Evolutionary conservation across 2,329 filamentous ascomycete species (phyloP).

Genomic region (Ophiostoma ulmi): DNA sequence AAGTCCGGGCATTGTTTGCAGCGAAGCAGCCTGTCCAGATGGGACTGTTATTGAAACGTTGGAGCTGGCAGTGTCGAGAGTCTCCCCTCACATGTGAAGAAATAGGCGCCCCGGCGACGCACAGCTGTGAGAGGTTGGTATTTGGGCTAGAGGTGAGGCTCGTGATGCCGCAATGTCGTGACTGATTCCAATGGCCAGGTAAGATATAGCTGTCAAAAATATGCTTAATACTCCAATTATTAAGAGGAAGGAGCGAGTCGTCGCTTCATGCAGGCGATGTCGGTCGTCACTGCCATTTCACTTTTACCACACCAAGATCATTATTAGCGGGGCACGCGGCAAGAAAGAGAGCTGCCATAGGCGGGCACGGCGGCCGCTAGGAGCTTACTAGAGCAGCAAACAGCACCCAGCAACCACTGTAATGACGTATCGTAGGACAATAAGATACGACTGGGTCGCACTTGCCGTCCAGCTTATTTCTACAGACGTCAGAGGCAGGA

Average conservation of each 20-base stretch:
- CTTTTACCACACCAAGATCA: neutral
- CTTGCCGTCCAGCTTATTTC: neutral
- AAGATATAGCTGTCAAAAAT: neutral
- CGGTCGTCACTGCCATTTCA: constrained; percentile 21
- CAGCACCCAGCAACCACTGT: constrained; percentile 12
- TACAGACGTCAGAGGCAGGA: constrained; percentile 6
- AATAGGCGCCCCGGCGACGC: constrained; percentile 8
- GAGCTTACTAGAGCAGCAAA: neutral
- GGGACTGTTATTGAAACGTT: constrained; percentile 19
- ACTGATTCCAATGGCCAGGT: neutral
- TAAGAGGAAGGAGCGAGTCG: neutral
- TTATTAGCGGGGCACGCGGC: constrained; percentile 22
- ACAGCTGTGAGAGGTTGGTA: neutral
- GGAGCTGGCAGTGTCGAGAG: constrained; percentile 7
- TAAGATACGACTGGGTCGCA: neutral
- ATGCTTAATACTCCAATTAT: neutral
- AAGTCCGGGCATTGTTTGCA: constrained; percentile 61
- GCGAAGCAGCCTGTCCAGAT: constrained; percentile 3
- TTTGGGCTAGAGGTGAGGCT: neutral
- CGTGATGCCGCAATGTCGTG: neutral
- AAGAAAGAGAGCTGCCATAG: constrained; percentile 16
- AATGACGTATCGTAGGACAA: constrained; percentile 16
- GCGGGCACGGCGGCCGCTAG: constrained; percentile 15
- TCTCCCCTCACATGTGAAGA: constrained; percentile 15
- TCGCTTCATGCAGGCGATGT: constrained; percentile 19